Evolutionary conservation across 805 yeast genomes (phyloP).

Genomic region (Candida andamanensis): DNA sequence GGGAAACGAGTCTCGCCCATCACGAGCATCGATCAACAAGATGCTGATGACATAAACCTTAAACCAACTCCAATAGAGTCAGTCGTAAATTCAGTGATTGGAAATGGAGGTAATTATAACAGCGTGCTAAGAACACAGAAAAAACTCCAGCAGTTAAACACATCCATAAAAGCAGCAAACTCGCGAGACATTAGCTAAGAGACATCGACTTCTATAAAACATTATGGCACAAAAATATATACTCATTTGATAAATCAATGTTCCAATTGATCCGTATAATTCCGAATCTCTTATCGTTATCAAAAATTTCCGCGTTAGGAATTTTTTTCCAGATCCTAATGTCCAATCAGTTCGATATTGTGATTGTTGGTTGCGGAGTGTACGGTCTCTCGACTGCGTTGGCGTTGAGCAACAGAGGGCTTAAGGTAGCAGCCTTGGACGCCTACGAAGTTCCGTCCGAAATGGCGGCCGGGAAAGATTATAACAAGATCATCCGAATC

Average conservation of each 20-base stretch:
- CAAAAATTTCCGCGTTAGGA: no score
- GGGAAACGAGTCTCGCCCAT: constrained; percentile 28
- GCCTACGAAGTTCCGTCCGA: constrained; percentile 30
- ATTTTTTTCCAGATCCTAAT: no score
- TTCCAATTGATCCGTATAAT: no score
- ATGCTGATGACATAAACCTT: constrained; percentile 22
- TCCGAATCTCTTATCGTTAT: no score
- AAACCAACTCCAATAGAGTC: constrained; percentile 15
- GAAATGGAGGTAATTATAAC: constrained; percentile 26
- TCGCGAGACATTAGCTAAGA: constrained; percentile 1
- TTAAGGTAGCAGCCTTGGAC: constrained; percentile 14
- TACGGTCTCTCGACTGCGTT: constrained; percentile 44
- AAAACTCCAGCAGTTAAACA: constrained; percentile 16
- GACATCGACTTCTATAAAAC: no score
- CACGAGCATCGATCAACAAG: constrained; percentile 23
- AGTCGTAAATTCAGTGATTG: constrained; percentile 8
- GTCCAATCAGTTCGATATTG: constrained; percentile 6
- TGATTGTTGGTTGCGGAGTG: constrained; percentile 41
- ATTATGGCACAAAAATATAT: no score
- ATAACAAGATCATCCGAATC: constrained; percentile 21
- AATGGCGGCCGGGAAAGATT: constrained; percentile 36
- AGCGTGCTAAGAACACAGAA: constrained; percentile 24
- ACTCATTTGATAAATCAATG: no score
- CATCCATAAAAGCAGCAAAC: background rate
- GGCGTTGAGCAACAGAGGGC: constrained; percentile 28